phyloP scores from a whole-genome alignment of 306 rosid species.

The Vigna hirtella region DNA sequence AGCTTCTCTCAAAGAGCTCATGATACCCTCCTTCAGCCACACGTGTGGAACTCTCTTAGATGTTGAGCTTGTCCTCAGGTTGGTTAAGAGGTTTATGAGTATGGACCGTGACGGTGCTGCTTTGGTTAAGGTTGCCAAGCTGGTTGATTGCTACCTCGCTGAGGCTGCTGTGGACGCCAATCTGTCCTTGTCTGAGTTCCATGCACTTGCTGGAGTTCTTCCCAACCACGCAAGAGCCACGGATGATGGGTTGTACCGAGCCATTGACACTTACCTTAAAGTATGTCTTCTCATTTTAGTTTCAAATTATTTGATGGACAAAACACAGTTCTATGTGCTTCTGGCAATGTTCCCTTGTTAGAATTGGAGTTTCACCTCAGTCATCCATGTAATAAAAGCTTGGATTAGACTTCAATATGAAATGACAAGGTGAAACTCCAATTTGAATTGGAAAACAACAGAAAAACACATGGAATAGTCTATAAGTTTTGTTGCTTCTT shows the following conservation, averaged over 20 bases:
- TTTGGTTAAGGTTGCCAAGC: conserved; percentile 79
- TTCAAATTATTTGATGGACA: neutral
- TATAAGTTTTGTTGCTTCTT: neutral
- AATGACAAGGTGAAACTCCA: neutral
- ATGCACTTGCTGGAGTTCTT: conserved; percentile 70
- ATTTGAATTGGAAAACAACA: neutral
- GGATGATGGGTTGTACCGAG: conserved; percentile 90
- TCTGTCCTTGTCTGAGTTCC: conserved; percentile 63
- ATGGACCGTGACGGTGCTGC: conserved; percentile 68
- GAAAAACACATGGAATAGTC: neutral
- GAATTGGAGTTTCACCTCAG: neutral
- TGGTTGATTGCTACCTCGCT: conserved; percentile 79
- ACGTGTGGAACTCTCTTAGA: conserved; percentile 84
- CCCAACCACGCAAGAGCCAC: conserved; percentile 80
- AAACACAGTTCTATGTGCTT: neutral
- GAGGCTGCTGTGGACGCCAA: conserved; percentile 81
- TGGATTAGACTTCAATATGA: neutral
- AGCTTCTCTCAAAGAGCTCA: conserved; percentile 75
- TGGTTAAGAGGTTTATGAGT: conserved; percentile 74
- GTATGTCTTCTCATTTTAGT: conserved; percentile 50
- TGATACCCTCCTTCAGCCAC: conserved; percentile 94
- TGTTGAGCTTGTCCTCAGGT: conserved; percentile 67
- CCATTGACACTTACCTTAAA: conserved; percentile 93
- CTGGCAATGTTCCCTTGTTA: neutral
- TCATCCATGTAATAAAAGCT: neutral